Evolutionary conservation across 495 filamentous ascomycete genomes (phyloP).

Genomic region (Hypomontagnella monticulosa): DNA sequence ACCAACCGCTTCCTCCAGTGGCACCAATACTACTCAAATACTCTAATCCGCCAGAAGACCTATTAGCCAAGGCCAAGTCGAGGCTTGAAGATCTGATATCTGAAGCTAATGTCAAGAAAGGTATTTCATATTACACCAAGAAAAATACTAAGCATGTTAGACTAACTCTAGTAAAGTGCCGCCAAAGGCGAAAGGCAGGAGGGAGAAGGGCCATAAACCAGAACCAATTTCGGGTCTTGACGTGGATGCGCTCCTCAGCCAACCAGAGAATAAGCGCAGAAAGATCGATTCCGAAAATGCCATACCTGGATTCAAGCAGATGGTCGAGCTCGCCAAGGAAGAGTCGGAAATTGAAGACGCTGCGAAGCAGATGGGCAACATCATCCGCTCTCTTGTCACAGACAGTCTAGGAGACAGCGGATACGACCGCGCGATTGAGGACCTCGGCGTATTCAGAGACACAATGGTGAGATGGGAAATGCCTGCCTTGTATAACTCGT

Average conservation of each 20-base stretch:
- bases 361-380: constrained; percentile 74
- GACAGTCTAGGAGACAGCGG: constrained; percentile 77
- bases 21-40: constrained; percentile 76
- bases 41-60: constrained; percentile 74
- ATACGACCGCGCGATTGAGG: constrained; percentile 80
- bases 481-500: constrained; percentile 79
- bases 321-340: constrained; percentile 69
- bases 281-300: constrained; percentile 82
- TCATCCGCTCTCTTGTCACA: constrained; percentile 74
- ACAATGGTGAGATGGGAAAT: constrained; percentile 80
- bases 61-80: constrained; percentile 64
- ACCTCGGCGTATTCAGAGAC: constrained; percentile 78
- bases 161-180: constrained; percentile 70
- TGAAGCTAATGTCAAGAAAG: constrained; percentile 86
- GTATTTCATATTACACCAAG: constrained; percentile 50
- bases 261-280: constrained; percentile 53
- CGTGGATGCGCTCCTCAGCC: constrained; percentile 76
- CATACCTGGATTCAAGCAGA: constrained; percentile 92
- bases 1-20: constrained; percentile 71
- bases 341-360: constrained; percentile 71
- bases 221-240: constrained; percentile 94
- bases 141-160: not conserved
- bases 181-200: constrained; percentile 80
- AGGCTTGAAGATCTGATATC: constrained; percentile 71
- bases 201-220: constrained; percentile 71